Percentiles rank a stretch among this genome's conserved stretches.
phyloP scores from a whole-genome alignment of 768 basidiomycete genomes.

The Mycena rebaudengoi region DNA sequence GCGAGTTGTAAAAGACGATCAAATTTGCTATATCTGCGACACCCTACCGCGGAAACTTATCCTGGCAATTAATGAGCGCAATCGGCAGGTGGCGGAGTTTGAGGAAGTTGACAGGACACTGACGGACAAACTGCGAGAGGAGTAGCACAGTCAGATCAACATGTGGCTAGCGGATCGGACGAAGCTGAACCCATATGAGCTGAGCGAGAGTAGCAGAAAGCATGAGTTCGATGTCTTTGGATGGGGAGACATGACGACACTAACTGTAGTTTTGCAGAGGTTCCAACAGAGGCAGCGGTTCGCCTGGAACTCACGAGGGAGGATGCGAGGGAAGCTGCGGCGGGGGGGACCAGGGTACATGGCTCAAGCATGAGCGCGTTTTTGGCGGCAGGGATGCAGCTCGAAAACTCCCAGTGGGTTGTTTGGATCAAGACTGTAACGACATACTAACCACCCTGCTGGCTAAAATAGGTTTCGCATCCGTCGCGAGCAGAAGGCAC shows the following conservation, averaged over 20 bases:
- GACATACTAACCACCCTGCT: not conserved
- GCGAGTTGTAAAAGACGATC: too few species aligned
- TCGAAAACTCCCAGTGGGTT: not conserved
- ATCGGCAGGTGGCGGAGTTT: not conserved
- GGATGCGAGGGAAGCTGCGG: not conserved
- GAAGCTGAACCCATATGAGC: not conserved
- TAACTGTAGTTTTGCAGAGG: not conserved
- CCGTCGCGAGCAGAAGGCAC: not conserved
- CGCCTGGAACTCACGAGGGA: not conserved
- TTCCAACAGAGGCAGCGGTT: not conserved
- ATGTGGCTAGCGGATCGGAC: conserved; percentile 2
- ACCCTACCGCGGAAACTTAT: conserved; percentile 3
- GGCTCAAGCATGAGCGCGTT: not conserved
- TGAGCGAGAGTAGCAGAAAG: not conserved
- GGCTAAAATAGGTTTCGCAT: conserved; percentile 10
- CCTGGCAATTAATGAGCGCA: conserved; percentile 9
- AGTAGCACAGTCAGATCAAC: not conserved
- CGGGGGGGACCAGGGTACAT: not conserved
- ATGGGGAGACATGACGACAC: not conserved
- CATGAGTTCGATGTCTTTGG: not conserved
- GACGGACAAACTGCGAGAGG: not conserved
- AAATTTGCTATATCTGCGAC: too few species aligned
- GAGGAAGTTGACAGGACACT: not conserved
- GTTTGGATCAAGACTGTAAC: not conserved
- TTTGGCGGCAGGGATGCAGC: not conserved